Evolutionary conservation across 2,329 filamentous ascomycete species (phyloP).

Genomic region (Nemania sp.): DNA sequence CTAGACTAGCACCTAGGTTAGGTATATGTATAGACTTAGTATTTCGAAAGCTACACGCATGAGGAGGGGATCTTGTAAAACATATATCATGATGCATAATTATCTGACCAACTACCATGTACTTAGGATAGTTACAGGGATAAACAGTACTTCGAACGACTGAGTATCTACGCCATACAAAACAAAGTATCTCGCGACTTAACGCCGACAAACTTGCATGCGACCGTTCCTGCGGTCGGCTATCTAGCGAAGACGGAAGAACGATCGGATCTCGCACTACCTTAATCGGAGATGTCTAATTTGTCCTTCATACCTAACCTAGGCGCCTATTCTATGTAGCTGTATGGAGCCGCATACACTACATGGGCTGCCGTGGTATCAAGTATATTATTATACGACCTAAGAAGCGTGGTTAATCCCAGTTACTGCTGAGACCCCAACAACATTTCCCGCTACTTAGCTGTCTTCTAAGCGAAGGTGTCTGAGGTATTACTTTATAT

Average conservation of each 20-base stretch:
- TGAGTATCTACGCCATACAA: background rate
- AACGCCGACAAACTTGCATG: background rate
- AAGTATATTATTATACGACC: too few species aligned
- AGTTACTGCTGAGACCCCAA: background rate
- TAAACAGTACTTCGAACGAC: background rate
- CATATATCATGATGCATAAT: too few species aligned
- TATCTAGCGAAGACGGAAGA: constrained; percentile 10
- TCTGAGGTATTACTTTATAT: too few species aligned
- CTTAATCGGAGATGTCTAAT: constrained; percentile 13
- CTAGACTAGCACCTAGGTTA: too few species aligned
- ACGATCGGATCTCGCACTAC: constrained; percentile 17
- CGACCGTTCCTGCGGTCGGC: constrained; percentile 20
- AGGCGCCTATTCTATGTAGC: constrained; percentile 17
- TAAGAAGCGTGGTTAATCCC: background rate
- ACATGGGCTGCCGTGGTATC: background rate
- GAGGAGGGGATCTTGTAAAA: too few species aligned
- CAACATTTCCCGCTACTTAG: constrained; percentile 1
- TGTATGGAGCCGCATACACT: background rate
- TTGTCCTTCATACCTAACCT: background rate
- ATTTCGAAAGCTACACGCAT: constrained; percentile 8
- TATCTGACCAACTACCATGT: too few species aligned
- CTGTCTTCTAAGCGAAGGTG: too few species aligned
- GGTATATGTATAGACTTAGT: too few species aligned
- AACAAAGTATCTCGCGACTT: background rate
- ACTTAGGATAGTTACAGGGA: background rate